phyloP scores from a whole-genome alignment of 129 eudicot species.

The Calendula officinalis region DNA sequence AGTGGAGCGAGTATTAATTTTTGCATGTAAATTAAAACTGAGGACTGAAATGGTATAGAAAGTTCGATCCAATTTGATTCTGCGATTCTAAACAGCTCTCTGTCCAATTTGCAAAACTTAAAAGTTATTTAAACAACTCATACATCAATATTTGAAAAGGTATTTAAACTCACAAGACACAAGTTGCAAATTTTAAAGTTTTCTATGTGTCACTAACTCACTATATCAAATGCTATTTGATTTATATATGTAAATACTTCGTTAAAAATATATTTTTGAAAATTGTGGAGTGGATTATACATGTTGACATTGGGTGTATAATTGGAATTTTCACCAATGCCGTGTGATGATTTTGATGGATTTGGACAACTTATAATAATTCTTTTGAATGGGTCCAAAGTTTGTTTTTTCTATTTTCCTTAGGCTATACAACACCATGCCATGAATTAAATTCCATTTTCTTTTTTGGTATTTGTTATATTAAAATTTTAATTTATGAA shows the following conservation, averaged over 20 bases:
- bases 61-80: too few species aligned
- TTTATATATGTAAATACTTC: neutral
- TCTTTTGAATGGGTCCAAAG: neutral
- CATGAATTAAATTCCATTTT: neutral
- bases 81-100: too few species aligned
- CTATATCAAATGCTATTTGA: neutral
- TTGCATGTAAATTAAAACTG: too few species aligned
- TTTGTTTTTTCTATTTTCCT: neutral
- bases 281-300: neutral
- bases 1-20: too few species aligned
- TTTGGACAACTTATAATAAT: neutral
- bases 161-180: too few species aligned
- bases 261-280: neutral
- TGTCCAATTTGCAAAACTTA: too few species aligned
- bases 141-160: too few species aligned
- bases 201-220: neutral
- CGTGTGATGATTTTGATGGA: slow-evolving; percentile 14
- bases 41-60: too few species aligned
- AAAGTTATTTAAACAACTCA: too few species aligned
- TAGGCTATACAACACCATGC: slow-evolving; percentile 8
- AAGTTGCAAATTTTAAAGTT: neutral
- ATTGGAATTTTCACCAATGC: neutral
- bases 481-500: neutral
- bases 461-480: neutral
- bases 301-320: slow-evolving; percentile 3